These are phyloP conservation scores for Cerioporus squamosus DNA, from an alignment of 1,284 basidiomycete species.

Conservation along the genomic window DNA sequence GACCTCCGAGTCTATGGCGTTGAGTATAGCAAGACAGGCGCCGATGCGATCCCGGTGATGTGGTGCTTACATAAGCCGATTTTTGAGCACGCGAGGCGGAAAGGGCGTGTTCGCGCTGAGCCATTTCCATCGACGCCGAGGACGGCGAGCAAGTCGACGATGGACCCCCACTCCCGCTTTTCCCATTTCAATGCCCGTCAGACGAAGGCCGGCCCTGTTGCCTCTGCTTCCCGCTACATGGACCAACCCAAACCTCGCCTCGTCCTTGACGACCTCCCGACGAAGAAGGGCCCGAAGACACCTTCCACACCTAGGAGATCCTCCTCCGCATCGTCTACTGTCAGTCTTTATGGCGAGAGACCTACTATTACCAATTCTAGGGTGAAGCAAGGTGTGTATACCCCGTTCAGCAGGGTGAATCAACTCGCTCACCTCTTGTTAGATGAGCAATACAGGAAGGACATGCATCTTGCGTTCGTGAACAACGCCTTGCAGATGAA, in stretches of 20 bases:
- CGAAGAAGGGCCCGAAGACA: slow-evolving; percentile 41
- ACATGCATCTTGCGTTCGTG: slow-evolving; percentile 87
- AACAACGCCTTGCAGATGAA: slow-evolving; percentile 83
- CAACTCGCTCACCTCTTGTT: neutral
- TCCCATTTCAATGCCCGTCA: slow-evolving; percentile 74
- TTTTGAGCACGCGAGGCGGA: slow-evolving; percentile 20
- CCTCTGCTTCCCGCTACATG: slow-evolving; percentile 48
- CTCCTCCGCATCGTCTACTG: slow-evolving; percentile 32
- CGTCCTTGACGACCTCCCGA: slow-evolving; percentile 43
- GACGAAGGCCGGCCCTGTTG: slow-evolving; percentile 65
- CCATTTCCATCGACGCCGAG: neutral
- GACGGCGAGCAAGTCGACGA: slow-evolving; percentile 31
- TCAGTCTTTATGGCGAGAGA: slow-evolving; percentile 47
- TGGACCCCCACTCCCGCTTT: slow-evolving; percentile 77
- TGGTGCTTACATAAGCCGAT: slow-evolving; percentile 29
- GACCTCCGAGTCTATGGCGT: neutral
- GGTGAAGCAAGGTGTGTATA: slow-evolving; percentile 55
- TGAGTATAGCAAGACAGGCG: neutral
- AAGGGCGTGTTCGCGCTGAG: slow-evolving; percentile 3
- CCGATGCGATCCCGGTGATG: neutral
- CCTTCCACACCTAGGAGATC: slow-evolving; percentile 32
- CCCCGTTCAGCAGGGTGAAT: no score
- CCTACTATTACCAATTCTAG: slow-evolving; percentile 79
- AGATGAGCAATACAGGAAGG: slow-evolving; percentile 74
- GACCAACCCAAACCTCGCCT: slow-evolving; percentile 45